phyloP scores from a whole-genome alignment of 2,329 filamentous ascomycete genomes.

The Calonectria pseudoturangicola region DNA sequence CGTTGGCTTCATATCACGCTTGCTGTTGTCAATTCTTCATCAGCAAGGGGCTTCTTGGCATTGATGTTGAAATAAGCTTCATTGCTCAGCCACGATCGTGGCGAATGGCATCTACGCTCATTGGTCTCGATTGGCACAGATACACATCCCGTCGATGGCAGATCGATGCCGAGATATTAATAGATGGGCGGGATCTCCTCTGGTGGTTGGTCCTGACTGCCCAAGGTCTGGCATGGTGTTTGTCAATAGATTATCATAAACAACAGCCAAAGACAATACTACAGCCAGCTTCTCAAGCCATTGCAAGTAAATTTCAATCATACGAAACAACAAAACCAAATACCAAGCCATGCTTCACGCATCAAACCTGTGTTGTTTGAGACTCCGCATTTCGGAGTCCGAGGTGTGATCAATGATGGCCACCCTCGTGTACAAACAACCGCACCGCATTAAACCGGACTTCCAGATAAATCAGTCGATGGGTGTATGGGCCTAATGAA shows the following conservation, averaged over 20 bases:
- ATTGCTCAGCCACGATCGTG: slow-evolving; percentile 26
- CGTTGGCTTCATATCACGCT: no score
- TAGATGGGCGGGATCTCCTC: not conserved
- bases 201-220: no score
- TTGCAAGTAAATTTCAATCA: not conserved
- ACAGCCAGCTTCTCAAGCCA: no score
- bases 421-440: not conserved
- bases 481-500: not conserved
- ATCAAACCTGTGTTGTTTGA: no score
- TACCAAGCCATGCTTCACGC: not conserved
- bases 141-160: not conserved
- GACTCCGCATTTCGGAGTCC: not conserved
- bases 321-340: not conserved
- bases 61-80: slow-evolving; percentile 30
- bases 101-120: not conserved
- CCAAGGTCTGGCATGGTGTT: no score
- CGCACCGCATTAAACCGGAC: not conserved
- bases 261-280: no score
- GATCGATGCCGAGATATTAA: not conserved
- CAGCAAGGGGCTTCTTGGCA: not conserved
- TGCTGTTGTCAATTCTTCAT: no score
- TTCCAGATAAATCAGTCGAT: not conserved
- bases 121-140: not conserved
- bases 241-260: no score
- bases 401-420: not conserved